Conservation (phyloP, 140 eudicot genomes). For the Erigeron philadelphicus region DNA sequence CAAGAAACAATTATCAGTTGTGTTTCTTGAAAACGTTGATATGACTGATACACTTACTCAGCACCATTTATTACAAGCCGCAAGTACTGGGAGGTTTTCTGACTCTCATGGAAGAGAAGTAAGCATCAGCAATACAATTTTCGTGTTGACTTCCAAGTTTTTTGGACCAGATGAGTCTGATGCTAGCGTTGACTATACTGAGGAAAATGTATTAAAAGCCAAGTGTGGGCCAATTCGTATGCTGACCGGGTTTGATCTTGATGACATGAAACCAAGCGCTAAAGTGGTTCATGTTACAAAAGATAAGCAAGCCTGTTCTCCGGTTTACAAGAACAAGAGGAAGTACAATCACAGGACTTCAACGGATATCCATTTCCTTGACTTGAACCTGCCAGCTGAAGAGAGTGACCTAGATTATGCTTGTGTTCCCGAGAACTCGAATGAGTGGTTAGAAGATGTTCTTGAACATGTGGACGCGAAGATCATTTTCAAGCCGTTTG, state of each 20-base stretch:
- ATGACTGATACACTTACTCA: slow-evolving; percentile 58
- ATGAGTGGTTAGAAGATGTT: slow-evolving; percentile 65
- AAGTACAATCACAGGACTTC: slow-evolving; percentile 49
- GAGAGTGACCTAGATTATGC: slow-evolving; percentile 36
- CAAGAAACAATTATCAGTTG: slow-evolving; percentile 53
- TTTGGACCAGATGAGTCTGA: slow-evolving; percentile 22
- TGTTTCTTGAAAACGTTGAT: slow-evolving; percentile 59
- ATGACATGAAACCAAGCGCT: slow-evolving; percentile 31
- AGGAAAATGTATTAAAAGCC: slow-evolving; percentile 42
- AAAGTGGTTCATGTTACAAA: slow-evolving; percentile 21
- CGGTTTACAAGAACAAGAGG: slow-evolving; percentile 51
- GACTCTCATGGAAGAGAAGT: slow-evolving; percentile 84
- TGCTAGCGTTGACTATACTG: slow-evolving; percentile 27
- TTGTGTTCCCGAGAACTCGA: slow-evolving; percentile 28
- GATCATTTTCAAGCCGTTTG: slow-evolving; percentile 52
- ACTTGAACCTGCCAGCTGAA: slow-evolving; percentile 73
- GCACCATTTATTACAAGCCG: slow-evolving; percentile 54
- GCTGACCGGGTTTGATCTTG: slow-evolving; percentile 54
- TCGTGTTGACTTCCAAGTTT: slow-evolving; percentile 40
- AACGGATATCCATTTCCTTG: slow-evolving; percentile 35
- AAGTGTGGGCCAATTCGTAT: slow-evolving; percentile 44
- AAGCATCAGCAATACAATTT: slow-evolving; percentile 46
- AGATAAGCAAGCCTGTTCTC: slow-evolving; percentile 12
- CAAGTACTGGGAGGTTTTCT: slow-evolving; percentile 49
- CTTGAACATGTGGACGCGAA: slow-evolving; percentile 36